These are phyloP conservation scores for Leccinum olivaceopallidum DNA, from an alignment of 768 basidiomycete species.

Conservation along the genomic window DNA sequence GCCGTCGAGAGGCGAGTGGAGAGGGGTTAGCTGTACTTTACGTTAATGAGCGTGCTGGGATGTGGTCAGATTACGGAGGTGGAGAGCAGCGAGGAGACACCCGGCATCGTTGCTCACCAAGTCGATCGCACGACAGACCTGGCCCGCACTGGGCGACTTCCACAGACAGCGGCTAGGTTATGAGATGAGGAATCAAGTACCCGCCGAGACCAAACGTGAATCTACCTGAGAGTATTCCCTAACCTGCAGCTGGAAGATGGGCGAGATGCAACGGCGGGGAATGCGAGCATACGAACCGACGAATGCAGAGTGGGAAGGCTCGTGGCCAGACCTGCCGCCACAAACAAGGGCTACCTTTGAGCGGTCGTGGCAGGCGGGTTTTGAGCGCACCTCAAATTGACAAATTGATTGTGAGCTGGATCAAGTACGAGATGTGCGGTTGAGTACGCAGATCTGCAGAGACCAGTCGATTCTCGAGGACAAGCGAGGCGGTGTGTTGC, in stretches of 20 bases:
- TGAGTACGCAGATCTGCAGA: slow-evolving; percentile 45
- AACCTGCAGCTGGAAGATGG: slow-evolving; percentile 40
- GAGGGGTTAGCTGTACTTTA: slow-evolving; percentile 52
- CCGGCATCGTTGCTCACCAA: slow-evolving; percentile 71
- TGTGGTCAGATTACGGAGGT: background rate
- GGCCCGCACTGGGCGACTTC: slow-evolving; percentile 85
- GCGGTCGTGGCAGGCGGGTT: slow-evolving; percentile 40
- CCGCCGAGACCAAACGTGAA: background rate
- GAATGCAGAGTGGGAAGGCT: slow-evolving; percentile 86
- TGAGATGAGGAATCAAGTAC: slow-evolving; percentile 1
- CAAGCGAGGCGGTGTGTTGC: slow-evolving; percentile 47
- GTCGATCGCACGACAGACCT: slow-evolving; percentile 81
- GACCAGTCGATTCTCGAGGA: slow-evolving; percentile 47
- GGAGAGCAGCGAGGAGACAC: slow-evolving; percentile 36
- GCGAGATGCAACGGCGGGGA: background rate
- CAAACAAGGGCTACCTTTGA: slow-evolving; percentile 76
- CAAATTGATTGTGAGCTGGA: too few relatives aligned
- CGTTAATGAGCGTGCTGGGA: slow-evolving; percentile 73
- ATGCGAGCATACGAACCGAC: slow-evolving; percentile 57
- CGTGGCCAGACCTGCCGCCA: slow-evolving; percentile 88
- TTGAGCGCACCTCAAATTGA: too few relatives aligned
- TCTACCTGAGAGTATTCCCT: slow-evolving; percentile 75
- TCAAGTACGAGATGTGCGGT: slow-evolving; percentile 41
- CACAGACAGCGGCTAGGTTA: slow-evolving; percentile 73
- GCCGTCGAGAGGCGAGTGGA: slow-evolving; percentile 6